Base-by-base conservation (phyloP, 169 alveolate genomes). In the Cryptosporidium sp. region DNA sequence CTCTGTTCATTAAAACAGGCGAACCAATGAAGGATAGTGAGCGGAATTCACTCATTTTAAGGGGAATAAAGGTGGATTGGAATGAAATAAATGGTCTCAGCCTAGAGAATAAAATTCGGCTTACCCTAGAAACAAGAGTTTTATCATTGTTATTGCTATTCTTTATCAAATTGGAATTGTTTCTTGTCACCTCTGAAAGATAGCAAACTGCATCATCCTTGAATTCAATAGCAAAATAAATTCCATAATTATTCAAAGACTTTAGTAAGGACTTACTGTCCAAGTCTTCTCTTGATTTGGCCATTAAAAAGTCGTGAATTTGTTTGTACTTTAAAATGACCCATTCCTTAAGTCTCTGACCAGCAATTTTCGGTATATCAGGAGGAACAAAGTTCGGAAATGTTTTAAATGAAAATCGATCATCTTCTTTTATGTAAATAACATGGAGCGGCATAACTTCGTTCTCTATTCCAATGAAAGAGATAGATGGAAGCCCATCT, bases 401-500 rank as follows among this genome's bases (percentile, higher is more conserved):
- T 61, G 89, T 62, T 42, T 45, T 80, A 39, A 80, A 80, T 48
- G 70, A 37, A 48, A 80, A 80, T 35, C 68, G 45, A 42, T 80
- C 89, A 60, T 45, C 18, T 42, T 62, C 68, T n/a, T 80, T 65
- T 16, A 60, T 18, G 29, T 62, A 80, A 12, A 23, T 62, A 23
- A 80, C 75, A 62, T 80, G 61, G 1, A 80, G 35, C 1, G 89
- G 80, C 89, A 80, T 80, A 23, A 62, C 42, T 12, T 80, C 75
- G 42, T 58, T 62, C 35, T 65, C 89, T 61, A 80, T 37, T 35
- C 80, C 89, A 62, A 80, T 62, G 44, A 80, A 80, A 31, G 51
- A 26, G 6, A 80, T 80, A 45, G 89, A 60, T 29, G 89, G 89
- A 37, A 80, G 75, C 35, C 89, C 89, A 37, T 80, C 89, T 26